phyloP scores from a whole-genome alignment of 2,329 filamentous ascomycete species.

The Xylaria sp. region DNA sequence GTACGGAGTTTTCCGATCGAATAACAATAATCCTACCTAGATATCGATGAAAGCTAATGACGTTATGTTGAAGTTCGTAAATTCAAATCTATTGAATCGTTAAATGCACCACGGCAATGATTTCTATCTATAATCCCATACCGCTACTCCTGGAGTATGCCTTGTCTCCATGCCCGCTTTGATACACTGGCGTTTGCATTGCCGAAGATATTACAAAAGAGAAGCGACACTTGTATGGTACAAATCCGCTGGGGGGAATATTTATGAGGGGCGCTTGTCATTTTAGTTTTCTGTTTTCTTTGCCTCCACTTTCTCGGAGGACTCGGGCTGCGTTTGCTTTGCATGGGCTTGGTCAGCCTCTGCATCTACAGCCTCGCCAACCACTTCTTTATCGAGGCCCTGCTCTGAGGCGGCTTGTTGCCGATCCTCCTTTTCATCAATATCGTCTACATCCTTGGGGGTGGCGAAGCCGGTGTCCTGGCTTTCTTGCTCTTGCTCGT shows the following conservation, averaged over 20 bases:
- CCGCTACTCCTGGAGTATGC: slow-evolving; percentile 39
- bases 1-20: neutral
- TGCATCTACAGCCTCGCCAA: slow-evolving; percentile 65
- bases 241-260: slow-evolving; percentile 24
- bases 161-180: slow-evolving; percentile 39
- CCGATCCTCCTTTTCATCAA: slow-evolving; percentile 91
- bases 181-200: slow-evolving; percentile 40
- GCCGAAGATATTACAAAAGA: slow-evolving; percentile 46
- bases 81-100: slow-evolving; percentile 38
- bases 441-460: slow-evolving; percentile 88
- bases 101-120: slow-evolving; percentile 37
- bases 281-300: slow-evolving; percentile 36
- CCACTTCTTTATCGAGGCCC: slow-evolving; percentile 60
- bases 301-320: slow-evolving; percentile 30
- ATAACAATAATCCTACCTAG: neutral
- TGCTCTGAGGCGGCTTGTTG: slow-evolving; percentile 62
- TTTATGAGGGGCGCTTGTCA: slow-evolving; percentile 28
- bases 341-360: slow-evolving; percentile 56
- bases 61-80: neutral
- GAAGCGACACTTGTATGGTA: slow-evolving; percentile 41
- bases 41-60: neutral
- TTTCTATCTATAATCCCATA: slow-evolving; percentile 39
- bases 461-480: slow-evolving; percentile 78
- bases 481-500: slow-evolving; percentile 87
- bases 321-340: slow-evolving; percentile 15